These are phyloP conservation scores for Pleomassaria siparia DNA, from an alignment of 2,329 filamentous ascomycete species.

Conservation along the genomic window DNA sequence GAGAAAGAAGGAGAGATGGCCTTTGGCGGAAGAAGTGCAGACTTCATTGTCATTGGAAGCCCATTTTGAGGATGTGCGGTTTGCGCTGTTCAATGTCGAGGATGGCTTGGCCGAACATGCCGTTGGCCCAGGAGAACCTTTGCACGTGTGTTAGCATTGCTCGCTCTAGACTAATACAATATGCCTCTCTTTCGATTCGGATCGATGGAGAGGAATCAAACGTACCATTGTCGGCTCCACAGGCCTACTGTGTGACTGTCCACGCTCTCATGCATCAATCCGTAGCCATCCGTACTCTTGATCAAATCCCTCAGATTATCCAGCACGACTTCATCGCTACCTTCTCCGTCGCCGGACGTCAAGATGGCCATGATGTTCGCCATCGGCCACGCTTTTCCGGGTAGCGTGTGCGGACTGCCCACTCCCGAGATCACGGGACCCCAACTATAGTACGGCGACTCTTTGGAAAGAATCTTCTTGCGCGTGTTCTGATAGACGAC, in stretches of 20 bases:
- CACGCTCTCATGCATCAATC: slow-evolving; percentile 55
- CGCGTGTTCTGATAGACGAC: slow-evolving; percentile 50
- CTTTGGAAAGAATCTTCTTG: slow-evolving; percentile 42
- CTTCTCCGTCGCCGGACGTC: slow-evolving; percentile 49
- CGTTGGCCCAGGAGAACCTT: slow-evolving; percentile 55
- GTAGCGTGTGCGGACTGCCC: slow-evolving; percentile 50
- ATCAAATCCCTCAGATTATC: slow-evolving; percentile 46
- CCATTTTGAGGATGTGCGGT: slow-evolving; percentile 44
- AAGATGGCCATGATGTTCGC: slow-evolving; percentile 52
- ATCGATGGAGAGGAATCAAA: not conserved
- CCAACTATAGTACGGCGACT: slow-evolving; percentile 52
- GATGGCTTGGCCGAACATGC: slow-evolving; percentile 52
- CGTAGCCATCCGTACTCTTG: slow-evolving; percentile 50
- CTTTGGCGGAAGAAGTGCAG: no score
- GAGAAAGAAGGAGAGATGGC: no score
- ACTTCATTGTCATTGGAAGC: slow-evolving; percentile 25
- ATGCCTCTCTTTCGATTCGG: not conserved
- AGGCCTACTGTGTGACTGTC: slow-evolving; percentile 41
- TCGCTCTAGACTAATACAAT: no score
- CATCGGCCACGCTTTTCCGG: slow-evolving; percentile 54
- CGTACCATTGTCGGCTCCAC: slow-evolving; percentile 51
- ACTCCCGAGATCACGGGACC: slow-evolving; percentile 50
- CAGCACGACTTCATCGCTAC: slow-evolving; percentile 50
- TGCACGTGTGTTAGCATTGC: not conserved
- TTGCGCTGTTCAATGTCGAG: slow-evolving; percentile 47